Evolutionary conservation across 768 basidiomycete genomes (phyloP).

Genomic region (Mycena latifolia): DNA sequence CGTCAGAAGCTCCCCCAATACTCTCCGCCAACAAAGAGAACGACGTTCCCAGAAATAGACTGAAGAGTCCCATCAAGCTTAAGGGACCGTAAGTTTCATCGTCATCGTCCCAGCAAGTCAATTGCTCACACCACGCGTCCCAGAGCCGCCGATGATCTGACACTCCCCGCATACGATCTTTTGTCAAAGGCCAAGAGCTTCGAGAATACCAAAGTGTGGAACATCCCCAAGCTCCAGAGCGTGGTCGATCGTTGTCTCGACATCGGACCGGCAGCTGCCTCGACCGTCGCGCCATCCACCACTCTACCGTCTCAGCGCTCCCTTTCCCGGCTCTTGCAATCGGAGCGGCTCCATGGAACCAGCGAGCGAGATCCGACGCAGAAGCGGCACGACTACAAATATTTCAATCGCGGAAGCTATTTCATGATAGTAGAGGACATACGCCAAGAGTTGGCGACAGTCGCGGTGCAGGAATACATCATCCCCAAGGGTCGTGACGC

Average conservation of each 20-base stretch:
- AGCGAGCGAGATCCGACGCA: conserved; percentile 94
- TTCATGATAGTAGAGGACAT: conserved; percentile 96
- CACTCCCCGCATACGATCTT: conserved; percentile 49
- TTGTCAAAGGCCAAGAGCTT: conserved; percentile 76
- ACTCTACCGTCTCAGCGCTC: conserved; percentile 54
- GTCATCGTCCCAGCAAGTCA: not conserved
- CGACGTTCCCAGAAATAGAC: conserved; percentile 43
- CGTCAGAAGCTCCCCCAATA: conserved; percentile 46
- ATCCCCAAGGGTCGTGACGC: conserved; percentile 64
- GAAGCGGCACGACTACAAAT: conserved; percentile 87
- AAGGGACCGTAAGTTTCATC: conserved; percentile 62
- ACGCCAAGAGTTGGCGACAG: conserved; percentile 83
- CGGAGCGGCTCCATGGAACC: conserved; percentile 88
- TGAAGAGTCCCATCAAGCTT: conserved; percentile 78
- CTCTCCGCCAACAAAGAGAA: conserved; percentile 76
- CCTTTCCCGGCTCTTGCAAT: conserved; percentile 75
- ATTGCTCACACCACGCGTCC: conserved; percentile 30
- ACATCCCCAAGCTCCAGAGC: conserved; percentile 74
- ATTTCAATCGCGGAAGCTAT: conserved; percentile 80
- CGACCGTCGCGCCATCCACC: conserved; percentile 40
- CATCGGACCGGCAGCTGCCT: conserved; percentile 41
- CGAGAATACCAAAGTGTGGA: conserved; percentile 89
- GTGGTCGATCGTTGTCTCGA: conserved; percentile 77
- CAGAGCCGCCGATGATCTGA: conserved; percentile 46
- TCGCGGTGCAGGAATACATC: conserved; percentile 87